A percentile compares a stretch with the other conserved stretches of the same genome.
Conservation (phyloP, 140 eudicot genomes). For the Artemisia princeps region DNA sequence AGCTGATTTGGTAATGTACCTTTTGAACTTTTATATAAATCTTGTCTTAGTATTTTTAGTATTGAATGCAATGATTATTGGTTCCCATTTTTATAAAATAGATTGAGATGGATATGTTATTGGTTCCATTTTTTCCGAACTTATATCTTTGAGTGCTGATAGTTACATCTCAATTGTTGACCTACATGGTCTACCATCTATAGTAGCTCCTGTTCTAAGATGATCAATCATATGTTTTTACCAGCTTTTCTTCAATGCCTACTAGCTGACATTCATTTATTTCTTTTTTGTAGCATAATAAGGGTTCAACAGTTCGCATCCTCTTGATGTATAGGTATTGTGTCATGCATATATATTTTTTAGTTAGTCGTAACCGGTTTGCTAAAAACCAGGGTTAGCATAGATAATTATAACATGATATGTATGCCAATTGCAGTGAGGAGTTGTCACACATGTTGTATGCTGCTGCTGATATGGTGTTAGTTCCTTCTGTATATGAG, state of each 20-base stretch:
- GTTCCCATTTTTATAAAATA: no score
- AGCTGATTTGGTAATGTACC: conserved; percentile 46
- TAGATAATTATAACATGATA: not conserved
- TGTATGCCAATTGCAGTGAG: conserved; percentile 48
- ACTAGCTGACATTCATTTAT: conserved; percentile 10
- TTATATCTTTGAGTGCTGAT: not conserved
- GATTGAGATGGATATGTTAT: not conserved
- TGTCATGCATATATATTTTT: conserved; percentile 9
- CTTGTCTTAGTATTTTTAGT: not conserved
- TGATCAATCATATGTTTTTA: not conserved
- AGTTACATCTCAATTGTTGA: not conserved
- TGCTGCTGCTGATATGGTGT: conserved; percentile 81
- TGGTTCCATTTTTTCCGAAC: no score
- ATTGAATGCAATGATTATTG: not conserved
- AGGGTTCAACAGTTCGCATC: conserved; percentile 61
- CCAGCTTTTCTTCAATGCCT: not conserved
- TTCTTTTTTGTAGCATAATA: conserved; percentile 53
- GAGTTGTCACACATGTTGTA: conserved; percentile 87
- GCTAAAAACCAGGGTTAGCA: not conserved
- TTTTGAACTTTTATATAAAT: not conserved
- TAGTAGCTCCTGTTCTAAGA: not conserved
- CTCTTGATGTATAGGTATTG: conserved; percentile 71
- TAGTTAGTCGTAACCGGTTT: not conserved
- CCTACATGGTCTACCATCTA: no score
- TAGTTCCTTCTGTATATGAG: conserved; percentile 88